Evolutionary conservation across 306 rosid genomes (phyloP), one percentile per base, ranked within the genome.

Genomic region (Dryas octopetala): DNA sequence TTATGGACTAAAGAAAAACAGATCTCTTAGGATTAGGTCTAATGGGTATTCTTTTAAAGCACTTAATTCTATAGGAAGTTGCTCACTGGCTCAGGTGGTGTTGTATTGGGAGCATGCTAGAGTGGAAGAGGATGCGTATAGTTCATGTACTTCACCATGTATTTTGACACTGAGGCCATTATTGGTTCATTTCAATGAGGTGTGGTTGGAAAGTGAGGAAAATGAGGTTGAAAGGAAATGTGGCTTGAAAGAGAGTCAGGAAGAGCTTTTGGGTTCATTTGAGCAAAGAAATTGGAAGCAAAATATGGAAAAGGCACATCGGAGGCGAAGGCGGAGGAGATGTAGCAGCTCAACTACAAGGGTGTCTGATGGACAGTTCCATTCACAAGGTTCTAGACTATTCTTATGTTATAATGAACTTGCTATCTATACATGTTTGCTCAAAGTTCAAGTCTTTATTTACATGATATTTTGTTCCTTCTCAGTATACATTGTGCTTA

Each of bases 71-170:
- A n/a, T 17, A 0, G 17, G 14, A 10, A 48, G 40, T 41, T 15
- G 40, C n/a, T 19, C 32, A 8, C 14, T 41, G 58, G 48, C 28
- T 50, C 48, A 40, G 46, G 17, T 61, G 49, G 2, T 70, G 23
- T 10, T 67, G 71, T 67, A 23, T 3, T 1, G 71, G 53, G 40
- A 67, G n/a, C 53, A 46, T 66, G 53, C 54, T 46, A 19, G 41
- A 45, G 50, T 48, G 13, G 73, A 70, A 38, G 50, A 70, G 3
- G 44, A 70, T 52, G 50, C 16, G 74, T 52, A 70, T 41, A 10
- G 49, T 5, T 38, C 62, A 52, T 52, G 26, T 47, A 52, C 38
- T 32, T 70, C 61, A 28, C 38, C 74, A 28, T 70, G 61, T 28
- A 50, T 54, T 19, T 15, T 50, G 58, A 7, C 49, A 4, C 9